phyloP scores from a whole-genome alignment of 805 yeast species.

The Nadsonia fulvescens region DNA sequence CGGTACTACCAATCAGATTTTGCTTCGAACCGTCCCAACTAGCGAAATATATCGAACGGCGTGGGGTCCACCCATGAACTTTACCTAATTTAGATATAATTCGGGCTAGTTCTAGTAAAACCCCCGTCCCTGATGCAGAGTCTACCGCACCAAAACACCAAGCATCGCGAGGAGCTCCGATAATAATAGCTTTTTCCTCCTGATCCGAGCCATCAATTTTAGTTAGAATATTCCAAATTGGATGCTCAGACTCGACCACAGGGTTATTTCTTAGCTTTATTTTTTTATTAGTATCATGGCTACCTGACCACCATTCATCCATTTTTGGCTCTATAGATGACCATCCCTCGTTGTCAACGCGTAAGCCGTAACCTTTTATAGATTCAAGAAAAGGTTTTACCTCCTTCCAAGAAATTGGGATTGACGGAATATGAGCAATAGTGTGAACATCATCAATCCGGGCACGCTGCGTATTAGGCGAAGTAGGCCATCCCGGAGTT shows the following conservation, averaged over 20 bases:
- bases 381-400: conserved; percentile 27
- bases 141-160: conserved; percentile 55
- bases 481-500: conserved; percentile 57
- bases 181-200: conserved; percentile 46
- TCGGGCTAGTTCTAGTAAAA: conserved; percentile 53
- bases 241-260: conserved; percentile 33
- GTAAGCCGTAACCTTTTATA: conserved; percentile 23
- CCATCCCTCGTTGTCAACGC: conserved; percentile 16
- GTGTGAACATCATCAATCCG: conserved; percentile 32
- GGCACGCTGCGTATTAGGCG: conserved; percentile 22
- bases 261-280: conserved; percentile 23
- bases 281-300: conserved; percentile 10
- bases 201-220: conserved; percentile 70
- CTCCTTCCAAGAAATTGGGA: conserved; percentile 64
- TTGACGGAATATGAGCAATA: conserved; percentile 55
- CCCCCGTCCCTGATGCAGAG: conserved; percentile 58
- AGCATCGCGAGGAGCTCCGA: conserved; percentile 75
- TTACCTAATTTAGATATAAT: conserved; percentile 46
- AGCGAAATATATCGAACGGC: conserved; percentile 63
- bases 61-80: conserved; percentile 61
- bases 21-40: conserved; percentile 73
- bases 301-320: conserved; percentile 29
- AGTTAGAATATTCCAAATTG: conserved; percentile 64
- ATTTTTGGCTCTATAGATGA: conserved; percentile 16
- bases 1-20: conserved; percentile 72